A percentile compares a stretch with the other conserved stretches of the same genome.
These are phyloP conservation scores for Populus simonii DNA, from an alignment of 345 rosid species.

Conservation along the genomic window DNA sequence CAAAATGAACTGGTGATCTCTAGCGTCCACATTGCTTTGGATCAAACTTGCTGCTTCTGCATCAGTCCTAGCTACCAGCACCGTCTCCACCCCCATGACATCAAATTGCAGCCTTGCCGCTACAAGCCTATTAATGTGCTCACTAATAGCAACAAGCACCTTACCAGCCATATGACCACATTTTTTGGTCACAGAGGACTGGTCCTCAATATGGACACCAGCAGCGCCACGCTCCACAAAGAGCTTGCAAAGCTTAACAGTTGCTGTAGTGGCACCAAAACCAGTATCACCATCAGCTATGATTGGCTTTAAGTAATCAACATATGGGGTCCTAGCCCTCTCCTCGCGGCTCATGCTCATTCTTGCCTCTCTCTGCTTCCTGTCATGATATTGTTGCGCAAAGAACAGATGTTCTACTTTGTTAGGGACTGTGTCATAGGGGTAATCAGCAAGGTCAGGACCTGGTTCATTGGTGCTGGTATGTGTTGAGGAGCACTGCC, in stretches of 20 bases:
- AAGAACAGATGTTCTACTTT: conserved; percentile 92
- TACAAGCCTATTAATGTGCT: conserved; percentile 84
- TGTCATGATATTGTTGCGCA: conserved; percentile 92
- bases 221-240: conserved; percentile 95
- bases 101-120: conserved; percentile 96
- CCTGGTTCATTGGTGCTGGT: conserved; percentile 90
- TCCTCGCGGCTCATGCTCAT: conserved; percentile 89
- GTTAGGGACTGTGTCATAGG: conserved; percentile 92
- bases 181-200: conserved; percentile 89
- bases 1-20: conserved; percentile 91
- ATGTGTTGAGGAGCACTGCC: conserved; percentile 99
- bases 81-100: conserved; percentile 90
- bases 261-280: conserved; percentile 90
- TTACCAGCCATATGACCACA: conserved; percentile 98
- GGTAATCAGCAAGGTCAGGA: conserved; percentile 97
- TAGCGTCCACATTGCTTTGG: conserved; percentile 72
- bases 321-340: conserved; percentile 69
- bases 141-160: conserved; percentile 86
- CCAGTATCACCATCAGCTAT: conserved; percentile 98
- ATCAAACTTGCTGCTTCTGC: conserved; percentile 83
- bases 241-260: conserved; percentile 92
- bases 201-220: conserved; percentile 93
- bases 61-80: conserved; percentile 88
- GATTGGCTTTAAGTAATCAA: conserved; percentile 92
- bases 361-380: conserved; percentile 87